Percentiles rank a stretch among this genome's conserved stretches.
phyloP scores from a whole-genome alignment of 192 early-diverging fungal species.

The Geranomyces michiganensis region DNA sequence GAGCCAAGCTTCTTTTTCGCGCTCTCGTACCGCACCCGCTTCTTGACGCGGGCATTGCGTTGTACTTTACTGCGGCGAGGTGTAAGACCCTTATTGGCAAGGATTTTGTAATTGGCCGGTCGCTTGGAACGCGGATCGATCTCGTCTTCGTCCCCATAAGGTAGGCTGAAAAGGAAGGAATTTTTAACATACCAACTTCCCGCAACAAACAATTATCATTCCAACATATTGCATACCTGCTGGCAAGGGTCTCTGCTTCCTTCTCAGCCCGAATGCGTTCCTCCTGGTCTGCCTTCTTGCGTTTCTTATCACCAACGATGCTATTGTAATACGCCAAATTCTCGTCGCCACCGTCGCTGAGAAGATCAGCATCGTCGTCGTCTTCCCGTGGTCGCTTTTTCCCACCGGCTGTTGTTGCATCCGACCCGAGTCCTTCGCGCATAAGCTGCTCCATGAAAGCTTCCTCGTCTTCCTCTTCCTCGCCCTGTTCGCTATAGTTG shows the following conservation, averaged over 20 bases:
- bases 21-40: slow-evolving; percentile 83
- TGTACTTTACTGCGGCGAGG: slow-evolving; percentile 89
- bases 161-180: neutral
- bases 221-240: neutral
- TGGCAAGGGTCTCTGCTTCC: slow-evolving; percentile 18
- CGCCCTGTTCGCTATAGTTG: slow-evolving; percentile 37
- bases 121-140: slow-evolving; percentile 71
- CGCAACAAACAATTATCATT: no score
- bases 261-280: slow-evolving; percentile 22
- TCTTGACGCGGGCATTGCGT: slow-evolving; percentile 94
- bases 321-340: slow-evolving; percentile 45
- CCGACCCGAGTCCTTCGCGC: neutral
- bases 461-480: slow-evolving; percentile 16
- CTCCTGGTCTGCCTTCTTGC: slow-evolving; percentile 43
- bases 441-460: slow-evolving; percentile 1
- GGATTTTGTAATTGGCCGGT: slow-evolving; percentile 81
- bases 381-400: slow-evolving; percentile 27
- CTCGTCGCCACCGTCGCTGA: slow-evolving; percentile 54
- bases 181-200: neutral
- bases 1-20: slow-evolving; percentile 88
- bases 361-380: slow-evolving; percentile 44
- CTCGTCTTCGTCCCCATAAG: slow-evolving; percentile 41
- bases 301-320: slow-evolving; percentile 13
- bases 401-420: neutral
- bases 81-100: slow-evolving; percentile 94